These are phyloP conservation scores for Yamadazyma scolyti DNA, from an alignment of 805 yeast genomes.

Conservation along the genomic window DNA sequence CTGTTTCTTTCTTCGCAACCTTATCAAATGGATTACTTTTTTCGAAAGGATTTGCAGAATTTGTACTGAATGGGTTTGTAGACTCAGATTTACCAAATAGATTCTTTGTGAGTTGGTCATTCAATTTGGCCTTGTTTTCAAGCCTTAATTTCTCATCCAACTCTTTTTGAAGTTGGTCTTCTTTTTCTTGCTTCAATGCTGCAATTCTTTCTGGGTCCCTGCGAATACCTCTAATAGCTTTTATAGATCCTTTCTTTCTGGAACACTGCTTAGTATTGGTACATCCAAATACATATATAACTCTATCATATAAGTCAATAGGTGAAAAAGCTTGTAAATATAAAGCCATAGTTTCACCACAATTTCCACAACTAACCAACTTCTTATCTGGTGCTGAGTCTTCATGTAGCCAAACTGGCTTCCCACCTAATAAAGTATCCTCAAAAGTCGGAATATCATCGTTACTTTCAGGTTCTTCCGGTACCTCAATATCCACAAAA, in stretches of 20 bases:
- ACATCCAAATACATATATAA: constrained; percentile 79
- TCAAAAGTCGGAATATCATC: constrained; percentile 37
- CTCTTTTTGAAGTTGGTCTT: constrained; percentile 23
- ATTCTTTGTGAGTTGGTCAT: constrained; percentile 39
- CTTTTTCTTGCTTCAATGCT: constrained; percentile 32
- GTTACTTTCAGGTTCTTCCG: constrained; percentile 40
- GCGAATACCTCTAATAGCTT: constrained; percentile 72
- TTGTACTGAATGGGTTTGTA: constrained; percentile 39
- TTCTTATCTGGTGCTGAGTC: constrained; percentile 54
- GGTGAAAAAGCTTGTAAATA: constrained; percentile 82
- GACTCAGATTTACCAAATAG: constrained; percentile 21
- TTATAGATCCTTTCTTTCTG: constrained; percentile 63
- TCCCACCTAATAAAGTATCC: constrained; percentile 83
- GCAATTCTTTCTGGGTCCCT: constrained; percentile 52
- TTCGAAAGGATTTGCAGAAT: constrained; percentile 9
- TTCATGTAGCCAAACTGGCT: constrained; percentile 60
- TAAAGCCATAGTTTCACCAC: constrained; percentile 60
- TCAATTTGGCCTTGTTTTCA: constrained; percentile 40
- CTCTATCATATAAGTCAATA: constrained; percentile 72
- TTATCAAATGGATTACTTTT: constrained; percentile 16
- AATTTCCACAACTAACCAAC: constrained; percentile 59
- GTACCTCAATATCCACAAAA: constrained; percentile 52
- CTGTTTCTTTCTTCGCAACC: constrained; percentile 4
- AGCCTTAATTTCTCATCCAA: constrained; percentile 38
- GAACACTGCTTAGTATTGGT: constrained; percentile 52